Base-by-base conservation (phyloP, 352 stramenopile genomes). In the Phytophthora chlamydospora region DNA sequence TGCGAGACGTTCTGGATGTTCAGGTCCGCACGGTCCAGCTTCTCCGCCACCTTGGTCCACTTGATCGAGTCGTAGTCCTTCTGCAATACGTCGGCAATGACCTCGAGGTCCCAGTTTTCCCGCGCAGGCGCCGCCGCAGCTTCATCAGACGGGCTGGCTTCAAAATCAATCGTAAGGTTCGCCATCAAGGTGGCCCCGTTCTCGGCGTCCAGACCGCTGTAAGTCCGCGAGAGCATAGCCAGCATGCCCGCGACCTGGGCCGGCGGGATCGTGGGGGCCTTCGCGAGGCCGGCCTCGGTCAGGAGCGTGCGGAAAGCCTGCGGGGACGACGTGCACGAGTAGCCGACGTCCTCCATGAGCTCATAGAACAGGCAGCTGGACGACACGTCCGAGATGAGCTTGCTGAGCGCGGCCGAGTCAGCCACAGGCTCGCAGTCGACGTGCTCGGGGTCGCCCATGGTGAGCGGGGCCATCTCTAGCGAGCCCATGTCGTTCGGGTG, bases 271-370 rank as follows among this genome's bases (percentile, higher is more conserved):
- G 83, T 93, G 32, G 85, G 78, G 1, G 88, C 83, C 16, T 95
- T 89, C 16, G 78, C 75, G 4, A 97, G 62, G 3, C 88, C 88
- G 27, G 89, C 89, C 59, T 97, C 89, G 4, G 81, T 80, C 47
- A 95, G 60, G 17, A 96, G 76, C 46, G 85, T 89, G 14, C 89
- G 87, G 62, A 97, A 95, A 13, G 86, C 73, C 52, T 89, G 80
- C 7, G 85, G 43, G 14, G 76, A 91, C 27, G 87, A 82, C 49
- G 88, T 96, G 57, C 81, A 91, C 41, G 81, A 78, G 65, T 96
- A 95, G 7, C 90, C 90, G 12, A 97, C 86, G 41, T 97, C 90
- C 62, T 95, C 87, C 88, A 97, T 93, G 34, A 97, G 67, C 33
- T 96, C 89, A 55, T 94, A 95, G 58, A 97, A 97, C 29, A 97